Conservation (phyloP, 225 moss, liverwort and hornwort species). For the Marchantia paleacea region DNA sequence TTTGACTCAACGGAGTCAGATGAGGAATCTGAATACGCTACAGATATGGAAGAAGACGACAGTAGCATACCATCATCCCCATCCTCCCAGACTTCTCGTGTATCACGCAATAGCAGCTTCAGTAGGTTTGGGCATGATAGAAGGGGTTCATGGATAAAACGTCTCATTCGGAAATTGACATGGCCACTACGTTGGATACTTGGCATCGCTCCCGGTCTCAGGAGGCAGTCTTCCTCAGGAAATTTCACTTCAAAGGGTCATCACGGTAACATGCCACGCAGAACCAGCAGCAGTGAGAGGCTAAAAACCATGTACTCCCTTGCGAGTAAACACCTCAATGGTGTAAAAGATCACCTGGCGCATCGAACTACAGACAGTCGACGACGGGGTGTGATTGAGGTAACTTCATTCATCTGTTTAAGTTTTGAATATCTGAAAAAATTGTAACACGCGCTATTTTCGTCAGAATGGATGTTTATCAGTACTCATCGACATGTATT, state of each 20-base stretch:
- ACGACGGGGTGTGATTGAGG: slow-evolving; percentile 88
- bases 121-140: slow-evolving; percentile 43
- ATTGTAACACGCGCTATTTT: background rate
- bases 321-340: slow-evolving; percentile 52
- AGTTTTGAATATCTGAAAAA: background rate
- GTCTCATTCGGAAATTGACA: slow-evolving; percentile 47
- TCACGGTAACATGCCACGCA: slow-evolving; percentile 24
- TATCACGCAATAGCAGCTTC: slow-evolving; percentile 59
- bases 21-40: slow-evolving; percentile 57
- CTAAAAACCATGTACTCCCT: slow-evolving; percentile 59
- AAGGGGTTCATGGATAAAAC: slow-evolving; percentile 38
- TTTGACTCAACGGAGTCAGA: slow-evolving; percentile 51
- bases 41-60: slow-evolving; percentile 62
- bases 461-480: too few species aligned
- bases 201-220: slow-evolving; percentile 18
- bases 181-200: slow-evolving; percentile 59
- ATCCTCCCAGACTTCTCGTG: slow-evolving; percentile 52
- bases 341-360: slow-evolving; percentile 65
- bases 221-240: slow-evolving; percentile 38
- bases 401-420: slow-evolving; percentile 17
- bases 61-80: slow-evolving; percentile 71
- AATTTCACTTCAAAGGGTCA: slow-evolving; percentile 14
- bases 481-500: background rate
- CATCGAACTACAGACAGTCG: slow-evolving; percentile 64
- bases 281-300: slow-evolving; percentile 53